A percentile compares a stretch with the other conserved stretches of the same genome.
Conservation (phyloP, 1,284 basidiomycete species). For the Melanopsichium pennsylvanicum region DNA sequence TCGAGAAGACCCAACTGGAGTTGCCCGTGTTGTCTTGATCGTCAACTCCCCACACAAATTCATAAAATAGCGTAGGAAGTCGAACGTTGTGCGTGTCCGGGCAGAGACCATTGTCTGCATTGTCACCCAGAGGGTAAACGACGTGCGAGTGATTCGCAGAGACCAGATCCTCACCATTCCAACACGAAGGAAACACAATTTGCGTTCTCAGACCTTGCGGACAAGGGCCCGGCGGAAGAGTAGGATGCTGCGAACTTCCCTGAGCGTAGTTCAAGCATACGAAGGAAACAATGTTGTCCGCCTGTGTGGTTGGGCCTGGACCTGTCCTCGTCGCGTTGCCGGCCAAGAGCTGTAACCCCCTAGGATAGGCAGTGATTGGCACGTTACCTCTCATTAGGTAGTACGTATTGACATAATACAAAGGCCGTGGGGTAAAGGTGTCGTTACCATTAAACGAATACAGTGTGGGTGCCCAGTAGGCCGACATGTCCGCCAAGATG, state of each 20-base stretch:
- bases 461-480: conserved; percentile 68
- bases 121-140: conserved; percentile 63
- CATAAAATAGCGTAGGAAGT: conserved; percentile 70
- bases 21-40: conserved; percentile 13
- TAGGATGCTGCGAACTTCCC: conserved; percentile 43
- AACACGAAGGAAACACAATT: conserved; percentile 70
- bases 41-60: conserved; percentile 60
- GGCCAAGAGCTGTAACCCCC: conserved; percentile 67
- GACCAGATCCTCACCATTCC: conserved; percentile 70
- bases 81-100: conserved; percentile 69
- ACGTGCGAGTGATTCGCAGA: conserved; percentile 68
- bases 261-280: conserved; percentile 67
- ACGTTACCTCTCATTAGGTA: conserved; percentile 62
- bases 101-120: conserved; percentile 69
- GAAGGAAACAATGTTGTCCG: conserved; percentile 65
- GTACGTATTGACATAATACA: conserved; percentile 63
- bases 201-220: conserved; percentile 67
- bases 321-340: conserved; percentile 62
- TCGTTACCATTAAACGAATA: conserved; percentile 63
- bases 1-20: conserved; percentile 34
- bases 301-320: conserved; percentile 21
- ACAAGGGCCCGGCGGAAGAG: conserved; percentile 30
- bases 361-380: conserved; percentile 66
- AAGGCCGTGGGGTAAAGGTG: conserved; percentile 41
- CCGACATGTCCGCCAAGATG: conserved; percentile 67